phyloP scores from a whole-genome alignment of 495 filamentous ascomycete species.

The Tuber calosporum region DNA sequence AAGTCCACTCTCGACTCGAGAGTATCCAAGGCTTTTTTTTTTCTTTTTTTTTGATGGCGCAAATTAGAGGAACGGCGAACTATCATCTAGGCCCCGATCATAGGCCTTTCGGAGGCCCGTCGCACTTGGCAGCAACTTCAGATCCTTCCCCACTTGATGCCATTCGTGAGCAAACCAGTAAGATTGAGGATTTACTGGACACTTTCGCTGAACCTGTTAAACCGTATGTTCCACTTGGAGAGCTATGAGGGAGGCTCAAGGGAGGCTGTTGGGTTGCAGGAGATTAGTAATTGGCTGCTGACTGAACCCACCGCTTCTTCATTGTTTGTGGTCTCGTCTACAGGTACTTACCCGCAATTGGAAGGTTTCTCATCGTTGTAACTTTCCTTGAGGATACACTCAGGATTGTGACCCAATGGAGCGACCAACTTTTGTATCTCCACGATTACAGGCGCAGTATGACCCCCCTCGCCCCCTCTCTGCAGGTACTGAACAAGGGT shows the following conservation, averaged over 20 bases:
- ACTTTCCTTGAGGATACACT: slow-evolving; percentile 97
- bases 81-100: slow-evolving; percentile 80
- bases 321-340: slow-evolving; percentile 3
- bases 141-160: slow-evolving; percentile 64
- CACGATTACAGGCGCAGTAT: slow-evolving; percentile 89
- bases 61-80: slow-evolving; percentile 90
- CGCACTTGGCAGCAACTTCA: slow-evolving; percentile 39
- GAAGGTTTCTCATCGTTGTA: slow-evolving; percentile 94
- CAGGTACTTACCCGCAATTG: slow-evolving; percentile 90
- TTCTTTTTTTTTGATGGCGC: slow-evolving; percentile 69
- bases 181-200: slow-evolving; percentile 93
- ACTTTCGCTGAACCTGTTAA: slow-evolving; percentile 83
- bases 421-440: slow-evolving; percentile 86
- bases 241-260: background rate
- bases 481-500: slow-evolving; percentile 1
- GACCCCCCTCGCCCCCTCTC: slow-evolving; percentile 35
- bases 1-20: background rate
- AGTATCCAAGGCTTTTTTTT: slow-evolving; percentile 5
- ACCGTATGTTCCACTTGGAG: slow-evolving; percentile 61
- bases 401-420: slow-evolving; percentile 96
- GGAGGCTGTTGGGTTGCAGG: background rate
- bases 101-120: slow-evolving; percentile 57
- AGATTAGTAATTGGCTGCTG: background rate
- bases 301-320: background rate
- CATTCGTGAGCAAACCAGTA: slow-evolving; percentile 90